phyloP scores from a whole-genome alignment of 805 yeast genomes.

The Yueomyces sinensis region DNA sequence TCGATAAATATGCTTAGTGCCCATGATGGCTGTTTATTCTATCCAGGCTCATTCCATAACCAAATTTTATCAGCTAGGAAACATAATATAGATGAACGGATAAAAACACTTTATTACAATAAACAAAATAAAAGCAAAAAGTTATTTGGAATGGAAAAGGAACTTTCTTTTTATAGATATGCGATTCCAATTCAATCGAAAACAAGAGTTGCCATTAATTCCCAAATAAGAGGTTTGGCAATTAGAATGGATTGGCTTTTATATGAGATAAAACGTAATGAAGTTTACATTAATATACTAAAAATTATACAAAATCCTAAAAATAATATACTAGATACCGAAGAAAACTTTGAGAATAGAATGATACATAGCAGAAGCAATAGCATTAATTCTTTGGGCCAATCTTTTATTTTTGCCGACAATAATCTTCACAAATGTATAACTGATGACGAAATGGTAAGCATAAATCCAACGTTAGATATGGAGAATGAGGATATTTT shows the following conservation, averaged over 20 bases:
- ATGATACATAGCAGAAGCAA: background rate
- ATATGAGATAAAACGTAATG: conserved; percentile 36
- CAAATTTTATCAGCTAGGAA: conserved; percentile 19
- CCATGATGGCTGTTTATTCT: conserved; percentile 12
- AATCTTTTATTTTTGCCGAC: background rate
- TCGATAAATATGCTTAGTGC: conserved; percentile 24
- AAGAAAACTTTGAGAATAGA: background rate
- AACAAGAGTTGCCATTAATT: conserved; percentile 36
- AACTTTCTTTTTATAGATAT: conserved; percentile 27
- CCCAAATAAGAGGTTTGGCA: conserved; percentile 34
- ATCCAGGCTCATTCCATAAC: conserved; percentile 15
- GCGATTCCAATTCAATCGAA: conserved; percentile 43
- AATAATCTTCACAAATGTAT: background rate
- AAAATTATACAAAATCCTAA: background rate
- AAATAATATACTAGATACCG: background rate
- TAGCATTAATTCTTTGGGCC: background rate
- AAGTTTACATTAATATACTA: conserved; percentile 27
- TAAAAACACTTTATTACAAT: conserved; percentile 24
- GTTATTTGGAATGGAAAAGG: conserved; percentile 26
- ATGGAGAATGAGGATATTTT: no score
- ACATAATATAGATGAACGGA: conserved; percentile 20
- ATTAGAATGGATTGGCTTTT: conserved; percentile 44
- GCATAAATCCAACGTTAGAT: no score
- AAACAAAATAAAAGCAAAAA: conserved; percentile 24
- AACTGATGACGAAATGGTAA: background rate